phyloP scores from a whole-genome alignment of 257 asterid species.

The Parsonsia alboflavescens region DNA sequence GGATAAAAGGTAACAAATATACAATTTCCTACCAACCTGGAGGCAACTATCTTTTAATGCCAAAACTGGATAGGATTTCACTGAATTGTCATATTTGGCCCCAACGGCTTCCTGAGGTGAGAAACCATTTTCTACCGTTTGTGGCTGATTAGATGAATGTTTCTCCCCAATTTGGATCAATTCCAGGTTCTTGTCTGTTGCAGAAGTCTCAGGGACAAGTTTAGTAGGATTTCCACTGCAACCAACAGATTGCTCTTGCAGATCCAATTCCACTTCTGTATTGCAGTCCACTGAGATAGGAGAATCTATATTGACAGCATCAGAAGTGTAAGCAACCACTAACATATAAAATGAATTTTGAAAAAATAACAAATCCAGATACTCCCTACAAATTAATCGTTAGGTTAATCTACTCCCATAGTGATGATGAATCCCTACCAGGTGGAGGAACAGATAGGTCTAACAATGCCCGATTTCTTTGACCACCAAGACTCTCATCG shows the following conservation, averaged over 20 bases:
- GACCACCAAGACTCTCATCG: slow-evolving; percentile 16
- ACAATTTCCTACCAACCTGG: slow-evolving; percentile 42
- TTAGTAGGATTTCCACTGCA: slow-evolving; percentile 5
- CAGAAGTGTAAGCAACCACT: slow-evolving; percentile 4
- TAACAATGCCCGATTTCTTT: slow-evolving; percentile 14
- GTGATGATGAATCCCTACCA: slow-evolving; percentile 31
- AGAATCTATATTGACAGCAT: slow-evolving; percentile 33
- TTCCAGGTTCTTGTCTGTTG: slow-evolving; percentile 13
- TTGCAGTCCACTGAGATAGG: slow-evolving; percentile 37
- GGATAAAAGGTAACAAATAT: neutral
- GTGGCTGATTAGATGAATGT: slow-evolving; percentile 21
- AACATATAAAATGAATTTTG: neutral
- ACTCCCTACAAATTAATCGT: neutral
- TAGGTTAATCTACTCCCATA: neutral
- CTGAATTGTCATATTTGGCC: slow-evolving; percentile 27
- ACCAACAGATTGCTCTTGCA: slow-evolving; percentile 23
- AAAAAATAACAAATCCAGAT: neutral
- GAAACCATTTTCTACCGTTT: slow-evolving; percentile 19
- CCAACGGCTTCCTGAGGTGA: slow-evolving; percentile 19
- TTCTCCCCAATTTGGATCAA: slow-evolving; percentile 24
- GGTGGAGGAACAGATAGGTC: slow-evolving; percentile 33
- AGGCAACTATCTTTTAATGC: slow-evolving; percentile 30
- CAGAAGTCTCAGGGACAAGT: slow-evolving; percentile 11
- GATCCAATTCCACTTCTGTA: slow-evolving; percentile 31
- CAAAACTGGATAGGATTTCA: slow-evolving; percentile 23